A percentile compares a stretch with the other conserved stretches of the same genome.
These are phyloP conservation scores for Trichoderma sp. DNA, from an alignment of 2,329 filamentous ascomycete species.

Conservation along the genomic window DNA sequence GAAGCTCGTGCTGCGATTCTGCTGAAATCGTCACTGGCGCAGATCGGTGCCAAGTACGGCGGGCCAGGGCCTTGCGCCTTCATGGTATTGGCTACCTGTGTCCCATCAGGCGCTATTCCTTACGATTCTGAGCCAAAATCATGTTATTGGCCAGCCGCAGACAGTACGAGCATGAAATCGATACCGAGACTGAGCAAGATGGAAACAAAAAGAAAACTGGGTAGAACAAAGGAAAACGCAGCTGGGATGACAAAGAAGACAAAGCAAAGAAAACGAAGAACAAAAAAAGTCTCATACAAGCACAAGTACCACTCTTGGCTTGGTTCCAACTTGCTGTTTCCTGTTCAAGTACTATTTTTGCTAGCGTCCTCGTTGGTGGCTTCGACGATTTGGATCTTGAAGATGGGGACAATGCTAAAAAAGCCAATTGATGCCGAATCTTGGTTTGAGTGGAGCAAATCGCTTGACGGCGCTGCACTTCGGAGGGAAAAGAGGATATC, in stretches of 20 bases:
- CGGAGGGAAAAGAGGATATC: neutral
- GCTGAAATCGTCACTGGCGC: slow-evolving; percentile 17
- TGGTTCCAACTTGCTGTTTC: neutral
- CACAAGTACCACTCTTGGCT: neutral
- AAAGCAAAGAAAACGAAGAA: neutral
- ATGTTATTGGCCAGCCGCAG: neutral
- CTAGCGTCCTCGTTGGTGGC: slow-evolving; percentile 7
- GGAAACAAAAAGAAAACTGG: neutral
- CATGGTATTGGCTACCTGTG: neutral
- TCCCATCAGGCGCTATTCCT: slow-evolving; percentile 3
- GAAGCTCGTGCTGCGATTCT: slow-evolving; percentile 13
- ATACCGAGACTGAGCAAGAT: neutral
- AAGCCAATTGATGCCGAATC: neutral
- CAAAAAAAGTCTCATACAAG: neutral
- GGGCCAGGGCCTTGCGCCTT: neutral
- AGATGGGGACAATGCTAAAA: slow-evolving; percentile 4
- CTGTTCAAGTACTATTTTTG: neutral
- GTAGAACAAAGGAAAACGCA: neutral
- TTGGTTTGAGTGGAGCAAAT: neutral
- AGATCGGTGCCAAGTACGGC: slow-evolving; percentile 11
- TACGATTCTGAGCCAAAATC: neutral
- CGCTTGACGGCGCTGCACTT: neutral
- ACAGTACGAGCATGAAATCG: neutral
- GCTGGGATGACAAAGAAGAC: neutral
- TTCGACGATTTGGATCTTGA: neutral